Base-by-base conservation (phyloP, 139 green algal genomes). In the Eudorina sp. region DNA sequence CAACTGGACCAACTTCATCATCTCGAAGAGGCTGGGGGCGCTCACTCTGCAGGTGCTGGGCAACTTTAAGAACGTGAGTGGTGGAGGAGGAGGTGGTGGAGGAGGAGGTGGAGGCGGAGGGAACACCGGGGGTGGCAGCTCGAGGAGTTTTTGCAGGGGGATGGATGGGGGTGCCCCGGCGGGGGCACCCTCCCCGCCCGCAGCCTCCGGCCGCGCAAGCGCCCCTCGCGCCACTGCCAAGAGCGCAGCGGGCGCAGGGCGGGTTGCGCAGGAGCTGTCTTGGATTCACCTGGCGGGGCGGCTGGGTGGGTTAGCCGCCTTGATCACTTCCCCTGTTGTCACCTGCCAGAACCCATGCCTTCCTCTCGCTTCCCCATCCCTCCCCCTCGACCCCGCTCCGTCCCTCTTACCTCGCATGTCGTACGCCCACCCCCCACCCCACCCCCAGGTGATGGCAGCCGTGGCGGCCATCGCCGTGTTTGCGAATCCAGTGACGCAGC, bases 41-140 rank as follows among this genome's bases (percentile, higher is more conserved):
- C 93, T 99, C 25, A 99, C 97, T 14, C 93, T 99, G 36, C 97
- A 99, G 94, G 97, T 99, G 62, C 94, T 99, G 23, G 97, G 97
- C 58, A 99, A 99, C 92, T 94, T 94, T 45, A 87, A 87, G 21
- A 87, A 87, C 34, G 81, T 87, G 79, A 46, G 79, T 75, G 46
- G 14, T 41, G 27, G 14, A 27, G 64, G 5, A 74, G 64, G 18
- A 74, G 64, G 34, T 3, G 27, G 64, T 74, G 16, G 29, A 43
- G 64, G 64, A 38, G 64, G 25, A 43, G 7, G 18, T 6, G 64
- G 34, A 74, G 25, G 36, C 64, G 34, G 29, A n/a, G n/a, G n/a
- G n/a, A n/a, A n/a, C n/a, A n/a, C n/a, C n/a, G n/a, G n/a, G n/a
- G n/a, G n/a, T n/a, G n/a, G n/a, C n/a, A n/a, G n/a, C n/a, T n/a